Conservation (phyloP, 148 eudicot species). For the Camellia sinensis region DNA sequence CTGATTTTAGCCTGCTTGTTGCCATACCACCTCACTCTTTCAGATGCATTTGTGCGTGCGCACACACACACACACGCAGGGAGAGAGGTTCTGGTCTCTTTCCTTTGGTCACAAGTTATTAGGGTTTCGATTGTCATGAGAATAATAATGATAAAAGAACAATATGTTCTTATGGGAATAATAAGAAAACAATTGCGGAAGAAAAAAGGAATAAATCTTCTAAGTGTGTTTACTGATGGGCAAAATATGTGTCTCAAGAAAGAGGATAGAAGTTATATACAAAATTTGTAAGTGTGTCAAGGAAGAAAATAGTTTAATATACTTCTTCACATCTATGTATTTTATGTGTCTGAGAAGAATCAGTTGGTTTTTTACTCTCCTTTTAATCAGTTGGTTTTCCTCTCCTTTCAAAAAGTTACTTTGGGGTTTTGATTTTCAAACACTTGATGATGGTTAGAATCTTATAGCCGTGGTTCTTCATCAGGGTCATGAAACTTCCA, state of each 20-base stretch:
- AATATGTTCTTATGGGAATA: neutral
- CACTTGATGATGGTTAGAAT: neutral
- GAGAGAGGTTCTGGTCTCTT: neutral
- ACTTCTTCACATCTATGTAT: neutral
- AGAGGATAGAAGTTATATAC: neutral
- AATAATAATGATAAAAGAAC: neutral
- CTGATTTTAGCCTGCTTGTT: too few species aligned
- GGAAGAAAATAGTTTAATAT: neutral
- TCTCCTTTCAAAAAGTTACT: neutral
- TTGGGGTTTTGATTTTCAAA: neutral
- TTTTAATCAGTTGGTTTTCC: neutral
- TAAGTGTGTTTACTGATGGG: neutral
- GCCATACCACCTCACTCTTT: too few species aligned
- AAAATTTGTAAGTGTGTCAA: neutral
- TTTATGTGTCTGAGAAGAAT: neutral
- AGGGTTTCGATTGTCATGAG: neutral
- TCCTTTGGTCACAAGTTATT: neutral
- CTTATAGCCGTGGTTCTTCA: neutral
- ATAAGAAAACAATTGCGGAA: neutral
- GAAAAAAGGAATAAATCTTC: neutral
- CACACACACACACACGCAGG: too few species aligned
- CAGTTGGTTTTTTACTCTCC: neutral
- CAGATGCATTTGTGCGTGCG: too few species aligned
- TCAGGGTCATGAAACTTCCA: slow-evolving; percentile 47
- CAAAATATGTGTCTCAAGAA: neutral